Base-by-base conservation (phyloP, 352 stramenopile species). In the Blastocystis sp. region DNA sequence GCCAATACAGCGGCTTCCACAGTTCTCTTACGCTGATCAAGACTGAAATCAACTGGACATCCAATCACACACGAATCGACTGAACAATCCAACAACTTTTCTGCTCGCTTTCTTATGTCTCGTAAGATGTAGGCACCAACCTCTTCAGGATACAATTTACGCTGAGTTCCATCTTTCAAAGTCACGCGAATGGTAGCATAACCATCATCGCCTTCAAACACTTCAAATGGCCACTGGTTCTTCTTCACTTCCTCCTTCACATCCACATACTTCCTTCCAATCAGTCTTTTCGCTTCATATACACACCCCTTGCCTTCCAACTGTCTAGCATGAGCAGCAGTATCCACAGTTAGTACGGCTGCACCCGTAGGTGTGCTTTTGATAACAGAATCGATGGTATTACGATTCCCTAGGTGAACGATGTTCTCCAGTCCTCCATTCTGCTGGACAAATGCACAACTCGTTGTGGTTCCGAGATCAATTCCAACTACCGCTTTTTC, bases 381-480 rank as follows among this genome's bases (percentile, higher is more conserved):
- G 40, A 84, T 54, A 69, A 69, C 17, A 17, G 74, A 84, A 54
- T 84, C 34, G 34, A 84, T 70, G 10, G n/a, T 70, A 9, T 34
- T 34, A 6, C 42, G 19, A 4, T 9, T 45, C 11, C 21, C 38
- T 28, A 1, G 14, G 21, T 57, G 11, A 14, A 19, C 11, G 1
- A 84, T 14, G 21, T 52, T 84, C 7, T 84, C 74, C 21, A 57
- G 48, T 17, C 17, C 2, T 14, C 60, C 60, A 4, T 57, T 45
- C n/a, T n/a, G n/a, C n/a, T n/a, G n/a, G n/a, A 84, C 42, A 9
- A 54, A 52, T 48, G 24, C 74, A 17, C n/a, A 84, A 2, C 52
- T 84, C 40, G 74, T 84, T 38, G 45, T 70, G 14, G 74, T 84
- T 68, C 74, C 74, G 0, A 84, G 24, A 59, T 84, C 74, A 28